Evolutionary conservation across 805 yeast genomes (phyloP), one percentile per base, ranked within the genome.

Genomic region (Yarrowia hollandica): DNA sequence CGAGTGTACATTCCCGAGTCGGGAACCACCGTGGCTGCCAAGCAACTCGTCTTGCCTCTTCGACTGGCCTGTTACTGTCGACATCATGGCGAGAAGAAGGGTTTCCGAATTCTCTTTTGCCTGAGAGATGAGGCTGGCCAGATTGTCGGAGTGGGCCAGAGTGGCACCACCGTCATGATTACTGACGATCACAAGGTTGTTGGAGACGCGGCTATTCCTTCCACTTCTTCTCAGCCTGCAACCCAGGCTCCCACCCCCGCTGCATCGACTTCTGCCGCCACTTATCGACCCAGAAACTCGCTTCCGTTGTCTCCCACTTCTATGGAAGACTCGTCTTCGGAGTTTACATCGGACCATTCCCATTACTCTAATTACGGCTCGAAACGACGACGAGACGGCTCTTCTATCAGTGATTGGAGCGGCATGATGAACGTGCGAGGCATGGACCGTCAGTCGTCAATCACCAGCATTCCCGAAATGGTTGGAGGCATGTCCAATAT

Each of bases 31-130:
- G 63, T 64, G 8, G 60, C 66, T 39, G 69, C 71, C 14, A 76
- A 74, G 48, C 68, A 66, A 42, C 66, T 82, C 19, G 82, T 79
- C 52, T 69, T 83, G 4, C 81, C 82, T n/a, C 75, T 96, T 15
- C 82, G 99, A 72, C 82, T 94, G 37, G 92, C 92, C 10, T 92
- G 99, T 71, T 92, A 94, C 71, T 94, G 98, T 74, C 82, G 98
- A 65, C 99, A 94, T 72, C 99, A 94, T 71, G 83, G 84, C 64
- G 96, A 91, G 63, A 76, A 84, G 14, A 80, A 79, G 42, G 99
- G 99, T 1, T 92, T 91, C 75, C 83, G 71, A 57, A 69, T 66
- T 2, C 65, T 64, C 37, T 68, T 71, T 48, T 81, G 86, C 4
- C 68, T 92, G 46, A 84, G 82, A 63, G 83, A 91, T 70, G 69